Evolutionary conservation across 2,329 filamentous ascomycete genomes (phyloP).

Genomic region (Hysterium pulicare): DNA sequence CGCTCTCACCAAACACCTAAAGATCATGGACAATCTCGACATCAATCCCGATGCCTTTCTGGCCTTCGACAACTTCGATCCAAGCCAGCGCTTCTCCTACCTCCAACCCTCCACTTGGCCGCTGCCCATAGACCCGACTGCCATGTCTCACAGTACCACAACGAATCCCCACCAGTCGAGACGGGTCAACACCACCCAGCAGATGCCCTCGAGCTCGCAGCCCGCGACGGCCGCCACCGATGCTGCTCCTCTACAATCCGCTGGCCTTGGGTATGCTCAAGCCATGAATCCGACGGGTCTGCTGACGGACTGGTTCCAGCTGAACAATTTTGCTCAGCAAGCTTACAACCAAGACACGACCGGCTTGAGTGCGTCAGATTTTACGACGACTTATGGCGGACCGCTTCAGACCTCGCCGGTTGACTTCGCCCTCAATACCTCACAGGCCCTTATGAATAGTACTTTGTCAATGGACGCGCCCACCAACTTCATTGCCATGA

Average conservation of each 20-base stretch:
- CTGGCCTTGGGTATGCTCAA: conserved; percentile 29
- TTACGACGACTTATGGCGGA: conserved; percentile 37
- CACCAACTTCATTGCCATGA: conserved; percentile 41
- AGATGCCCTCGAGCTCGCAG: conserved; percentile 14
- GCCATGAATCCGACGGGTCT: conserved; percentile 34
- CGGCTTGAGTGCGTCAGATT: conserved; percentile 34
- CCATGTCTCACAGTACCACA: conserved; percentile 25
- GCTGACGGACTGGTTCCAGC: conserved; percentile 43
- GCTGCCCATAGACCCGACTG: conserved; percentile 32
- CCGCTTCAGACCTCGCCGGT: conserved; percentile 46
- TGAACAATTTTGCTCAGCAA: conserved; percentile 32
- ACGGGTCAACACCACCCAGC: conserved; percentile 25
- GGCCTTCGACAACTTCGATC: conserved; percentile 40
- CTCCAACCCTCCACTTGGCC: conserved; percentile 34
- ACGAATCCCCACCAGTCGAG: conserved; percentile 11
- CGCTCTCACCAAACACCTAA: conserved; percentile 9
- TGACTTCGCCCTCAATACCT: conserved; percentile 43
- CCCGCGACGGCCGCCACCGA: conserved; percentile 21
- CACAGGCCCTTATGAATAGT: conserved; percentile 37
- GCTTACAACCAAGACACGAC: conserved; percentile 27
- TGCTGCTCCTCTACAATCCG: conserved; percentile 33
- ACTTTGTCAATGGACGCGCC: conserved; percentile 41
- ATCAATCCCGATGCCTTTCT: conserved; percentile 38
- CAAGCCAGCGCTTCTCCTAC: conserved; percentile 27
- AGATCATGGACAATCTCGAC: conserved; percentile 43